Conservation (phyloP, 192 early-diverging fungal species). For the Rhizophagus prolifer region DNA sequence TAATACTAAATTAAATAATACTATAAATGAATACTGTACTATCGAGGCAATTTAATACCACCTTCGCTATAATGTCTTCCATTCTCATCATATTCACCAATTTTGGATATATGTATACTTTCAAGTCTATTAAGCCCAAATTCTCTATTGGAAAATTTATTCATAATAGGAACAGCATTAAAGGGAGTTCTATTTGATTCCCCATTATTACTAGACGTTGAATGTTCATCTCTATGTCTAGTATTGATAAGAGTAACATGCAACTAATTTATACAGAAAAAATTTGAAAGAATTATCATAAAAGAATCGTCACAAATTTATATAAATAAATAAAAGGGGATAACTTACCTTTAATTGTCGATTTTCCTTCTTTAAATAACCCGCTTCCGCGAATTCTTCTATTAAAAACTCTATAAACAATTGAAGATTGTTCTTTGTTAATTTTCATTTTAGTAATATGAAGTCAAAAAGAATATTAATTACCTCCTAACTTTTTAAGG, state of each 20-base stretch:
- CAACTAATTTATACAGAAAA: neutral
- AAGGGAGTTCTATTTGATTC: neutral
- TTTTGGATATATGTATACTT: slow-evolving; percentile 6
- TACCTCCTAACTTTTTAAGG: slow-evolving; percentile 7
- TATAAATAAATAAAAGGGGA: neutral
- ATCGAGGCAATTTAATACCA: neutral
- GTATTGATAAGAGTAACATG: slow-evolving; percentile 20
- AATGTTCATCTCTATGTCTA: neutral
- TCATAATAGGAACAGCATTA: neutral
- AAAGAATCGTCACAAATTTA: neutral
- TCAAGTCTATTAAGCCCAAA: neutral
- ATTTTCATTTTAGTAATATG: neutral
- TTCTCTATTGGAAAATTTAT: neutral
- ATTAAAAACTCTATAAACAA: neutral
- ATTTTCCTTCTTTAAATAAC: slow-evolving; percentile 2
- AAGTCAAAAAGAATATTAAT: neutral
- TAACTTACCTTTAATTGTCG: slow-evolving; percentile 7
- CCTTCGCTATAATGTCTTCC: slow-evolving; percentile 9
- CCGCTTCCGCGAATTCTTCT: neutral
- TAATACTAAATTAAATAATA: too few relatives aligned
- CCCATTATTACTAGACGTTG: neutral
- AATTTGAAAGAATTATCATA: neutral
- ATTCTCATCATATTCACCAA: neutral
- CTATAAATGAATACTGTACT: neutral
- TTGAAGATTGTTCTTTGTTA: neutral